Evolutionary conservation across 2,329 filamentous ascomycete species (phyloP).

Genomic region (Ophiostoma piceae): DNA sequence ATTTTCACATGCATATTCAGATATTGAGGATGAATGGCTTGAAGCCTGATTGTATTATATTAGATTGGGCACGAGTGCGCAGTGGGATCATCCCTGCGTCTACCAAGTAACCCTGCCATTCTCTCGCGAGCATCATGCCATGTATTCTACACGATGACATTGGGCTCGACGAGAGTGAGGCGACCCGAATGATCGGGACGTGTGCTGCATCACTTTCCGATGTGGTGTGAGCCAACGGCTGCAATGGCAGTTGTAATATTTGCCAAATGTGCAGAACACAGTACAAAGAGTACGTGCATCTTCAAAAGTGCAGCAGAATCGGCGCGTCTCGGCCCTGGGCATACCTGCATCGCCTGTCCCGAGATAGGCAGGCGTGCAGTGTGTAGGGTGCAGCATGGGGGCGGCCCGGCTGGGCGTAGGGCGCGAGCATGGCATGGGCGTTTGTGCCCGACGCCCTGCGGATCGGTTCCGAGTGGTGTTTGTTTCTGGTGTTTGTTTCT

Average conservation of each 20-base stretch:
- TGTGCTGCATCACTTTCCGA: not conserved
- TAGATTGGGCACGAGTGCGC: constrained; percentile 15
- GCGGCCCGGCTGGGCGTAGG: not conserved
- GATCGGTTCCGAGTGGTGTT: not conserved
- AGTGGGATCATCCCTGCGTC: constrained; percentile 14
- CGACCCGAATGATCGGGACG: not conserved
- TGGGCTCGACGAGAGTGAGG: not conserved
- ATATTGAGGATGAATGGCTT: not conserved
- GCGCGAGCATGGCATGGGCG: not conserved
- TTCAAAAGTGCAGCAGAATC: not conserved
- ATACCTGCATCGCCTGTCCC: constrained; percentile 8
- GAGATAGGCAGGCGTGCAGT: not conserved
- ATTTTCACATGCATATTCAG: not conserved
- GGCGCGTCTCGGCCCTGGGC: constrained; percentile 7
- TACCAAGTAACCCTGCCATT: constrained; percentile 12
- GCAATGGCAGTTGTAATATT: not conserved
- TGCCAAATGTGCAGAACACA: no score
- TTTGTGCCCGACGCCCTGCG: not conserved
- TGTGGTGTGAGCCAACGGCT: not conserved
- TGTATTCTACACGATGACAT: not conserved
- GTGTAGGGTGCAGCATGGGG: not conserved
- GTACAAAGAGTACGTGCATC: no score
- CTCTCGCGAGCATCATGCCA: not conserved
- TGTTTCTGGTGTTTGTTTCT: not conserved
- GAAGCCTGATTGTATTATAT: constrained; percentile 2